A percentile compares a stretch with the other conserved stretches of the same genome.
phyloP scores from a whole-genome alignment of 192 early-diverging fungal genomes.

The Polychytrium aggregatum region DNA sequence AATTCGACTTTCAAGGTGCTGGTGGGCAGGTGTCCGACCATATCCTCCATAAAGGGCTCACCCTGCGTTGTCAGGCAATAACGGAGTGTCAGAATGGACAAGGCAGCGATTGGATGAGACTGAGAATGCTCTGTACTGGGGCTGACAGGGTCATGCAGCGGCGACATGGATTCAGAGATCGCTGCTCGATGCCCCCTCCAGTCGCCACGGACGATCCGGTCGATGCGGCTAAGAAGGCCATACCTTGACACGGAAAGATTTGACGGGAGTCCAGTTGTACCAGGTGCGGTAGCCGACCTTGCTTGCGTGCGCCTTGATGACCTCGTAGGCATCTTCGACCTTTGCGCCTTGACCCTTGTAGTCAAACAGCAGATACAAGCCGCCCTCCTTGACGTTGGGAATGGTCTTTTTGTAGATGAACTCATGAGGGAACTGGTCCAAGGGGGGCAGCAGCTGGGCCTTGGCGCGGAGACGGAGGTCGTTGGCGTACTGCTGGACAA shows the following conservation, averaged over 20 bases:
- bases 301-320: slow-evolving; percentile 39
- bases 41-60: slow-evolving; percentile 37
- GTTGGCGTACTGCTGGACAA: slow-evolving; percentile 16
- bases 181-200: no score
- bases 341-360: slow-evolving; percentile 28
- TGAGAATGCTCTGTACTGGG: no score
- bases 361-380: slow-evolving; percentile 28
- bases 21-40: slow-evolving; percentile 28
- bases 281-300: slow-evolving; percentile 44
- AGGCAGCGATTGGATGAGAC: no score
- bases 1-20: slow-evolving; percentile 53
- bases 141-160: no score
- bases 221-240: no score
- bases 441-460: slow-evolving; percentile 11
- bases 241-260: slow-evolving; percentile 12
- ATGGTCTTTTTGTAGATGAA: slow-evolving; percentile 26
- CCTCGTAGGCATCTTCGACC: slow-evolving; percentile 28
- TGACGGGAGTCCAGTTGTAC: slow-evolving; percentile 50
- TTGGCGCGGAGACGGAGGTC: slow-evolving; percentile 16
- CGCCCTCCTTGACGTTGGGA: slow-evolving; percentile 33
- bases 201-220: no score
- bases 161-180: no score
- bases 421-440: slow-evolving; percentile 11
- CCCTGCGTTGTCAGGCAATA: no score
- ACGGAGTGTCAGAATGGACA: no score